Evolutionary conservation across 2,329 filamentous ascomycete species (phyloP).

Genomic region (Ophiostoma quercus): DNA sequence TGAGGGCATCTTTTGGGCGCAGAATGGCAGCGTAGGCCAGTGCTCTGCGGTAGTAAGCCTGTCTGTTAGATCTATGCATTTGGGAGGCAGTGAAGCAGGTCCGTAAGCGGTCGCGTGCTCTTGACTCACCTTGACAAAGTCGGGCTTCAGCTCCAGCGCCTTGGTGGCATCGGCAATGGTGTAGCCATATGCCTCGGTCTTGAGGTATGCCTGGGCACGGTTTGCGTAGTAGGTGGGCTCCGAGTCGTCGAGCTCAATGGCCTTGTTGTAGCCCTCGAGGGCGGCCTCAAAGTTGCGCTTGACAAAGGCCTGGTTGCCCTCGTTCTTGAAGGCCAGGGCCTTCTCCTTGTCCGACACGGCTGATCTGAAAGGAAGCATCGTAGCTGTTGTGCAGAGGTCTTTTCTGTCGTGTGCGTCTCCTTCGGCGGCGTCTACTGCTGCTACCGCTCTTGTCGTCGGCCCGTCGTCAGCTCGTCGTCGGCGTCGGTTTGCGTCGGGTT

Average conservation of each 20-base stretch:
- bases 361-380: not conserved
- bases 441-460: not conserved
- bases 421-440: not conserved
- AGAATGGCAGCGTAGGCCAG: conserved; percentile 88
- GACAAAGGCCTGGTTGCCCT: conserved; percentile 90
- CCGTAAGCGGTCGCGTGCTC: not conserved
- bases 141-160: conserved; percentile 82
- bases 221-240: conserved; percentile 93
- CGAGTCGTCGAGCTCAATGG: conserved; percentile 75
- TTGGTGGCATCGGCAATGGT: conserved; percentile 86
- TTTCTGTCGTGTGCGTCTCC: not conserved
- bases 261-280: conserved; percentile 77
- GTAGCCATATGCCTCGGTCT: conserved; percentile 90
- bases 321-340: conserved; percentile 79
- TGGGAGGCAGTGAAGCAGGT: too few relatives aligned
- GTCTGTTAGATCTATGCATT: conserved; percentile 14
- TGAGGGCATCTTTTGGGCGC: conserved; percentile 77
- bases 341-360: conserved; percentile 47
- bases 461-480: not conserved
- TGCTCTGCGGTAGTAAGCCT: conserved; percentile 93
- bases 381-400: not conserved
- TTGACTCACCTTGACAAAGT: conserved; percentile 72
- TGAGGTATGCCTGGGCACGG: conserved; percentile 92
- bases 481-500: not conserved
- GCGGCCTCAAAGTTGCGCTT: conserved; percentile 80